Percentiles rank a stretch among this genome's conserved stretches.
Conservation (phyloP, 1,284 basidiomycete species). For the Phellopilus nigrolimitatus region DNA sequence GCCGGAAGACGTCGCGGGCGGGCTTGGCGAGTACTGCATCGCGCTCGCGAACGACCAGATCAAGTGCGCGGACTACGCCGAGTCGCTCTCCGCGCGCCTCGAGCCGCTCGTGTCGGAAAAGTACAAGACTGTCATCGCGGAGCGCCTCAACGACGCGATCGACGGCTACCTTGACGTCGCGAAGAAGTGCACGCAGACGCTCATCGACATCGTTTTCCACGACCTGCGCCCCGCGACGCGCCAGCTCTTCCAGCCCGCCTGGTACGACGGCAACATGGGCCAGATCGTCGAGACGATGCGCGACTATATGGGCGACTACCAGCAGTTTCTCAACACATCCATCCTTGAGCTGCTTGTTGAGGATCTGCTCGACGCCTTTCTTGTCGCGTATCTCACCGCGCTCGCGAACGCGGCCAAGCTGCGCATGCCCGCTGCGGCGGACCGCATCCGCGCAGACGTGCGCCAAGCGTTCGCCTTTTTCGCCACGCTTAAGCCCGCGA, state of each 20-base stretch:
- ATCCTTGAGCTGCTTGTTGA: constrained; percentile 91
- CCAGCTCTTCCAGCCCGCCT: constrained; percentile 77
- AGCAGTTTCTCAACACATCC: constrained; percentile 85
- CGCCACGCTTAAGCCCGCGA: constrained; percentile 68
- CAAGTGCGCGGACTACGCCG: constrained; percentile 92
- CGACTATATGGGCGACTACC: constrained; percentile 94
- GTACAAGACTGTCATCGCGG: constrained; percentile 80
- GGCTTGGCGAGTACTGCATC: constrained; percentile 94
- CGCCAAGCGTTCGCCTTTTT: constrained; percentile 80
- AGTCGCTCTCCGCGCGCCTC: constrained; percentile 79
- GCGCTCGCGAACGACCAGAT: constrained; percentile 99
- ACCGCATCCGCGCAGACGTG: constrained; percentile 82
- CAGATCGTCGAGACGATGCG: constrained; percentile 94
- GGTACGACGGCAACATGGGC: constrained; percentile 84
- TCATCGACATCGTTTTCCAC: constrained; percentile 94
- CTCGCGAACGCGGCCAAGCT: constrained; percentile 85
- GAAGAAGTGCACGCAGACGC: constrained; percentile 91
- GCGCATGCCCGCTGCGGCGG: constrained; percentile 79
- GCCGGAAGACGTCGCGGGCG: constrained; percentile 84
- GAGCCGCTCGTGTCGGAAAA: constrained; percentile 93
- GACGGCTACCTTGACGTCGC: constrained; percentile 98
- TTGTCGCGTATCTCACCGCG: constrained; percentile 87
- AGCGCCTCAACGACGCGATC: constrained; percentile 91
- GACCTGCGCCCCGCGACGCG: constrained; percentile 90
- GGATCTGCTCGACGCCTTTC: constrained; percentile 88